Conservation (phyloP, 495 filamentous ascomycete genomes). For the Lineolata rhizophorae region DNA sequence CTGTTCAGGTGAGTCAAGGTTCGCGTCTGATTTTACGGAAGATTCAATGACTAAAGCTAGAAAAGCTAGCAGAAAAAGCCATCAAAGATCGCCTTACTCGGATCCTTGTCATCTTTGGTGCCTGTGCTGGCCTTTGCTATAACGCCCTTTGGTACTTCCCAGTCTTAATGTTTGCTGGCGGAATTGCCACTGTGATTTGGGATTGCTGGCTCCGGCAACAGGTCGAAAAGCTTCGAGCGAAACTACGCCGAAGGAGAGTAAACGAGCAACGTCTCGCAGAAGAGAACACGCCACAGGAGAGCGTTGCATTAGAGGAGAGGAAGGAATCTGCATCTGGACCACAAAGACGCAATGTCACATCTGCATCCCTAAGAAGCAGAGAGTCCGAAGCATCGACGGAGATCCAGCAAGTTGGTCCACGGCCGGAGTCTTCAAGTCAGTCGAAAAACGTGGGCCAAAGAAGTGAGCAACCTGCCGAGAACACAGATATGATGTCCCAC, state of each 20-base stretch:
- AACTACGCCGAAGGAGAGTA: slow-evolving; percentile 2
- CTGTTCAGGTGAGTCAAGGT: slow-evolving; percentile 33
- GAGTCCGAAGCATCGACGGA: too few relatives aligned
- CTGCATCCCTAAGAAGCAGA: slow-evolving; percentile 1
- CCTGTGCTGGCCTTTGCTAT: slow-evolving; percentile 47
- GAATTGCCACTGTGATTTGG: slow-evolving; percentile 31
- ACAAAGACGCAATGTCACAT: slow-evolving; percentile 5
- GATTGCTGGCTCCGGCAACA: slow-evolving; percentile 33
- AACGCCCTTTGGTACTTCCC: slow-evolving; percentile 74
- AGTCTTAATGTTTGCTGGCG: slow-evolving; percentile 38
- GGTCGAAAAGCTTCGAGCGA: slow-evolving; percentile 10
- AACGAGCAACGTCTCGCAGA: slow-evolving; percentile 3
- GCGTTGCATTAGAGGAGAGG: slow-evolving; percentile 1
- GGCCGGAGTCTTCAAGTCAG: too few relatives aligned
- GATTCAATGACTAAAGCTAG: slow-evolving; percentile 18
- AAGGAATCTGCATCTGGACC: not conserved
- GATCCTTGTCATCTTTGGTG: slow-evolving; percentile 47
- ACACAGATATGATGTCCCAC: too few relatives aligned
- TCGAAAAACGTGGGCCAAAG: too few relatives aligned
- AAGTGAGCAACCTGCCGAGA: too few relatives aligned
- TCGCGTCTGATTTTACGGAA: too few relatives aligned
- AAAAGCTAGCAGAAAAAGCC: slow-evolving; percentile 44
- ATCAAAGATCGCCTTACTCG: slow-evolving; percentile 53
- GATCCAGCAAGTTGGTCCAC: too few relatives aligned
- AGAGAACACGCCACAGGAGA: too few relatives aligned